Conservation (phyloP, 306 rosid species). For the peach (Prunus persica) region Prunus_persica_NCBIv2 NC_034009.1:45125001-45125500, state of each 20-base stretch:
- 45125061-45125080: slow-evolving; percentile 49
- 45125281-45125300: background rate
- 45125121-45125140: slow-evolving; percentile 45
- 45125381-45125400: slow-evolving; percentile 56
- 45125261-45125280: slow-evolving; percentile 1
- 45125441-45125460: slow-evolving; percentile 15
- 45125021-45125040: slow-evolving; percentile 32
- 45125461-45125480: slow-evolving; percentile 38
- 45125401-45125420: slow-evolving; percentile 42
- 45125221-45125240: slow-evolving; percentile 40
- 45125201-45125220: slow-evolving; percentile 53
- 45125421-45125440: slow-evolving; percentile 56
- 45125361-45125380: slow-evolving; percentile 34
- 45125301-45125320: slow-evolving; percentile 59
- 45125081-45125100: slow-evolving; percentile 52
- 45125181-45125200: slow-evolving; percentile 49
- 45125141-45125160: slow-evolving; percentile 63
- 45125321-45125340: slow-evolving; percentile 38
- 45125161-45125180: slow-evolving; percentile 48
- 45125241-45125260: background rate
- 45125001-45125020: slow-evolving; percentile 34
- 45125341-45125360: slow-evolving; percentile 56
- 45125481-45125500: slow-evolving; percentile 27
- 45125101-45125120: slow-evolving; percentile 50
- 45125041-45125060: slow-evolving; percentile 46